A percentile compares a stretch with the other conserved stretches of the same genome.
Evolutionary conservation across 352 stramenopile species (phyloP).

Genomic region (Aphanomyces euteiches): DNA sequence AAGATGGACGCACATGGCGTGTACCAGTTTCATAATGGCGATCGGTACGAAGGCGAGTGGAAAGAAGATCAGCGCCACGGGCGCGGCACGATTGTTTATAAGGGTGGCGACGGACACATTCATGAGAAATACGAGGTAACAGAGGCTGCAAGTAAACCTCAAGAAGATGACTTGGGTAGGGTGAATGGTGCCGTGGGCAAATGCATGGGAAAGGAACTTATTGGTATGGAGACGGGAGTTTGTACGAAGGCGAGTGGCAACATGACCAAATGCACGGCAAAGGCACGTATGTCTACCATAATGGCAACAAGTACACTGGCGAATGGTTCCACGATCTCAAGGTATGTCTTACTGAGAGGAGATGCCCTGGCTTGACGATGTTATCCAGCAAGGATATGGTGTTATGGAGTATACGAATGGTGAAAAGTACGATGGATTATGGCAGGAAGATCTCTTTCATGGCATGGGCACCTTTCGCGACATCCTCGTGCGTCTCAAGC

Average conservation of each 20-base stretch:
- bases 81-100: conserved; percentile 47
- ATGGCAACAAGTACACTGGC: conserved; percentile 55
- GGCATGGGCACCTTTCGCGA: conserved; percentile 50
- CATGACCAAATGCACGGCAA: conserved; percentile 56
- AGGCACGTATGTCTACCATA: conserved; percentile 51
- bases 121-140: conserved; percentile 57
- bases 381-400: not conserved
- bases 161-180: conserved; percentile 16
- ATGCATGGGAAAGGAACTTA: conserved; percentile 64
- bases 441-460: conserved; percentile 58
- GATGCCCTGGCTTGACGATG: too few species aligned
- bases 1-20: conserved; percentile 51
- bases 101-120: conserved; percentile 57
- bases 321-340: conserved; percentile 50
- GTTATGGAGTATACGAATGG: not conserved
- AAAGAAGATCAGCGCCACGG: conserved; percentile 43
- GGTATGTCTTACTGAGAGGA: not conserved
- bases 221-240: conserved; percentile 44
- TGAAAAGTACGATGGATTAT: conserved; percentile 39
- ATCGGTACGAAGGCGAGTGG: conserved; percentile 61
- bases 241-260: conserved; percentile 67
- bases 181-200: conserved; percentile 54
- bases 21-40: conserved; percentile 44
- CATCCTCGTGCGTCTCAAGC: conserved; percentile 38
- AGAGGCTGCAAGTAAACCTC: not conserved